A percentile compares a stretch with the other conserved stretches of the same genome.
These are phyloP conservation scores for Trifolium subterraneum DNA, from an alignment of 306 rosid species.

Conservation along the genomic window DNA sequence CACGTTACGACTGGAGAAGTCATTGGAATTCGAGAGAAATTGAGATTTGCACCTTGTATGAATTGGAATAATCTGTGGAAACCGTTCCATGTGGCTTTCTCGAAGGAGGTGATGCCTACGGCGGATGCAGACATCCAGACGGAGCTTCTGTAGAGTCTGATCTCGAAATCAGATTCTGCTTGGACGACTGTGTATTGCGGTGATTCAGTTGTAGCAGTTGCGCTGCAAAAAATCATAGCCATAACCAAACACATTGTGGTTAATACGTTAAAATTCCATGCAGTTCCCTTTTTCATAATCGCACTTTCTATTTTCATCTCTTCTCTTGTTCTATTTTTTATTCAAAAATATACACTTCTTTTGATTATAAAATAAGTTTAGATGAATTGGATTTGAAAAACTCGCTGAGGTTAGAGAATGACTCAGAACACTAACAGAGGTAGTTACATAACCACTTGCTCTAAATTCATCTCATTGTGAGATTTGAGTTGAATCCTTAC, in stretches of 20 bases:
- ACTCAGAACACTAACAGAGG: too few species aligned
- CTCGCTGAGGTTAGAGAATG: too few species aligned
- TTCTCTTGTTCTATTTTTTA: too few species aligned
- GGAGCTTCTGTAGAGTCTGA: constrained; percentile 62
- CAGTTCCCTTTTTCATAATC: neutral
- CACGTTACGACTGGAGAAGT: constrained; percentile 70
- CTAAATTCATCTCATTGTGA: too few species aligned
- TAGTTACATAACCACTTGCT: too few species aligned
- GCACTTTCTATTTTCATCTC: neutral
- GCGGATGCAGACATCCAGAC: constrained; percentile 73
- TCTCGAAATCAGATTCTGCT: constrained; percentile 73
- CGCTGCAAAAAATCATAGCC: constrained; percentile 16
- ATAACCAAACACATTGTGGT: neutral
- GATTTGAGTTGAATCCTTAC: too few species aligned
- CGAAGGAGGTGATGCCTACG: constrained; percentile 44
- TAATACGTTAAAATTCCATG: neutral
- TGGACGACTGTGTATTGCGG: constrained; percentile 65
- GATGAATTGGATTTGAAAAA: too few species aligned
- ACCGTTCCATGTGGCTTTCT: constrained; percentile 68
- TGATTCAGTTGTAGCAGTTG: constrained; percentile 52
- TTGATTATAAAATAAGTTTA: too few species aligned
- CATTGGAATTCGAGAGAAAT: constrained; percentile 77
- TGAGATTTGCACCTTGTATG: constrained; percentile 83
- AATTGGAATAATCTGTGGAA: constrained; percentile 89
- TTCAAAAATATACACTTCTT: too few species aligned